A percentile compares a stretch with the other conserved stretches of the same genome.
These are phyloP conservation scores for Solanum okadae DNA, from an alignment of 257 asterid species.

Conservation along the genomic window DNA sequence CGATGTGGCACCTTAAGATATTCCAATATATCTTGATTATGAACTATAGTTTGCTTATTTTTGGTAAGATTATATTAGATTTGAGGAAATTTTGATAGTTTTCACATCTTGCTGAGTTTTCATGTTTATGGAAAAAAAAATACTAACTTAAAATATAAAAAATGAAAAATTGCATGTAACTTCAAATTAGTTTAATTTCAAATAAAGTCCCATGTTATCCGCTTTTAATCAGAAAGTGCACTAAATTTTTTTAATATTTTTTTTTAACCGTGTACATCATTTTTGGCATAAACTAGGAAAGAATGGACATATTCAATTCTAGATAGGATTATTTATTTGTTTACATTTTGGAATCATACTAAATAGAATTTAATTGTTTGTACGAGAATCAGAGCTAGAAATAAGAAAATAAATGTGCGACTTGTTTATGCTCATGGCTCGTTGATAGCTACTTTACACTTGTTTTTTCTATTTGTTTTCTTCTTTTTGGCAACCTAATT, in stretches of 20 bases:
- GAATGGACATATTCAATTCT: not conserved
- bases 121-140: no score
- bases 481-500: not conserved
- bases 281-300: not conserved
- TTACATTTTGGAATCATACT: not conserved
- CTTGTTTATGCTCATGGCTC: not conserved
- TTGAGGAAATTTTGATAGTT: no score
- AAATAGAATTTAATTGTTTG: not conserved
- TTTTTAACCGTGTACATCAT: not conserved
- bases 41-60: not conserved
- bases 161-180: no score
- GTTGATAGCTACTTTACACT: not conserved
- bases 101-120: rapidly evolving
- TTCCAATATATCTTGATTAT: not conserved
- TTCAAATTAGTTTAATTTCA: no score
- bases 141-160: no score
- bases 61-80: no score
- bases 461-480: not conserved
- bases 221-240: not conserved
- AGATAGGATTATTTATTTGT: not conserved
- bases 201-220: not conserved
- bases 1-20: not conserved
- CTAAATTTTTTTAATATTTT: not conserved
- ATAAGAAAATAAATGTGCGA: not conserved
- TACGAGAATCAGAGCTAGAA: not conserved